These are phyloP conservation scores for Xylaria sp. DNA, from an alignment of 2,329 filamentous ascomycete species.

Conservation along the genomic window DNA sequence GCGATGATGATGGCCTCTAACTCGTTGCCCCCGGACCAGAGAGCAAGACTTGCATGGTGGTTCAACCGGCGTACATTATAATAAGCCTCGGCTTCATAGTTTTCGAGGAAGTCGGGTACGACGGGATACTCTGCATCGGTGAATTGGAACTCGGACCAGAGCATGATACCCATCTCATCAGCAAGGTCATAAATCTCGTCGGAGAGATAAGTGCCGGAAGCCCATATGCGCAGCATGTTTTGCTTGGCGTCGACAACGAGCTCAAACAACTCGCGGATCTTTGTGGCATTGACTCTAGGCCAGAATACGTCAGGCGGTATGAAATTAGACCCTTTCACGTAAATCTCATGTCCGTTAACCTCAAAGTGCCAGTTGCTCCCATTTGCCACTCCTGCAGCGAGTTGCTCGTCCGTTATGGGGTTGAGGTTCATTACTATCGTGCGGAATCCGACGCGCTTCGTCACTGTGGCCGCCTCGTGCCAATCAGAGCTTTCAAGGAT, in stretches of 20 bases:
- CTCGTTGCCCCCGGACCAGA: conserved; percentile 69
- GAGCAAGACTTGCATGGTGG: conserved; percentile 61
- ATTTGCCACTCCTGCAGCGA: conserved; percentile 64
- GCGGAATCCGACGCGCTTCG: conserved; percentile 67
- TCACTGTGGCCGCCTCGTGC: conserved; percentile 54
- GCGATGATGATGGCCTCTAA: conserved; percentile 65
- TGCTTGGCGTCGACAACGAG: conserved; percentile 67
- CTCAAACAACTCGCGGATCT: conserved; percentile 64
- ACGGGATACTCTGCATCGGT: conserved; percentile 69
- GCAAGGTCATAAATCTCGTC: conserved; percentile 72
- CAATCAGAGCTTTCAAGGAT: conserved; percentile 49
- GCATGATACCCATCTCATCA: conserved; percentile 67
- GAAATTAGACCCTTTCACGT: conserved; percentile 71
- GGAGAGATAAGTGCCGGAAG: conserved; percentile 67
- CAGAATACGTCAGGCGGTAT: conserved; percentile 72
- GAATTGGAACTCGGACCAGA: conserved; percentile 73
- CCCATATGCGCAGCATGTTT: conserved; percentile 73
- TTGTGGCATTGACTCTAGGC: conserved; percentile 64
- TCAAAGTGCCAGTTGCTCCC: conserved; percentile 66
- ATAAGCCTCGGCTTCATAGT: conserved; percentile 63
- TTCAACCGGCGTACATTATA: conserved; percentile 68
- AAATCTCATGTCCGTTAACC: conserved; percentile 71
- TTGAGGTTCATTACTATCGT: conserved; percentile 69
- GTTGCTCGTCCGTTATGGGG: conserved; percentile 63
- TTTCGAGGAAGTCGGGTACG: conserved; percentile 63